These are phyloP conservation scores for Vitis riparia DNA, from an alignment of 164 flowering plant species.

Conservation along the genomic window DNA sequence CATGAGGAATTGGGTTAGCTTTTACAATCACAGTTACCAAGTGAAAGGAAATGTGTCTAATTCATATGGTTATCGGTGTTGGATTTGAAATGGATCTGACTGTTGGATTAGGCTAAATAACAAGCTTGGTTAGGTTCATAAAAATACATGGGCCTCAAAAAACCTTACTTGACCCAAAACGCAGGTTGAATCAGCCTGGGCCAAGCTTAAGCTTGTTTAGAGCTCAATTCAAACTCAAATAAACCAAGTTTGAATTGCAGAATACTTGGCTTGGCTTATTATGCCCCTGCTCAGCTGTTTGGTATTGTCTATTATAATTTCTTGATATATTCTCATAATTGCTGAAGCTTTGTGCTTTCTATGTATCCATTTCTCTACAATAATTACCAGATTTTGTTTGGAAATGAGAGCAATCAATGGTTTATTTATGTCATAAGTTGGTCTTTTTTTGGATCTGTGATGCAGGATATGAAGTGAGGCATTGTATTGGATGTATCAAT, in stretches of 20 bases:
- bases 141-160: neutral
- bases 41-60: too few species aligned
- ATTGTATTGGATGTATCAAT: neutral
- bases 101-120: neutral
- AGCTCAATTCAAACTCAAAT: neutral
- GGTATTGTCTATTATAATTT: too few species aligned
- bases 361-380: too few species aligned
- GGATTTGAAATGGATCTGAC: too few species aligned
- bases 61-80: too few species aligned
- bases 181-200: neutral
- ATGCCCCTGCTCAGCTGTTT: neutral
- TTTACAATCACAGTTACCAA: too few species aligned
- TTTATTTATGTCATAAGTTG: neutral
- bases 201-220: neutral
- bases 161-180: neutral
- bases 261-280: neutral
- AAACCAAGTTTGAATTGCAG: neutral
- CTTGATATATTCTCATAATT: too few species aligned
- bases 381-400: too few species aligned
- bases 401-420: too few species aligned
- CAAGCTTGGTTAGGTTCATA: neutral
- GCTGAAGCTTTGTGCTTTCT: too few species aligned
- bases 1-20: too few species aligned
- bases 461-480: neutral
- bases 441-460: neutral